These are phyloP conservation scores for Xylariaceae sp. DNA, from an alignment of 2,329 filamentous ascomycete species.

Conservation along the genomic window DNA sequence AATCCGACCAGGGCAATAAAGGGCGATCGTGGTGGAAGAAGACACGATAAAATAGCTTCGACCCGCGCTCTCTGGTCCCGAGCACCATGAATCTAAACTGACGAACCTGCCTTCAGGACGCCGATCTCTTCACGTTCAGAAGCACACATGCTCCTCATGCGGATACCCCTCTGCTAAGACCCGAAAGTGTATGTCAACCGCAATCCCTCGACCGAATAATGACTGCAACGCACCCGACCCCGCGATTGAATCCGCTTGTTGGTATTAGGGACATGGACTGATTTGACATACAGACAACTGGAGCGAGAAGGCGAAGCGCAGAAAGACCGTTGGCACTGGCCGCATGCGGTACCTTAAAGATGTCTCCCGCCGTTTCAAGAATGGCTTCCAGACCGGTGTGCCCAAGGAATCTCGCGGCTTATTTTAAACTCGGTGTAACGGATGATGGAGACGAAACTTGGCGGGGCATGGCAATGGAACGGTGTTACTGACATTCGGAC, in stretches of 20 bases:
- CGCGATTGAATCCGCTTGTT: background rate
- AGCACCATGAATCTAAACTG: background rate
- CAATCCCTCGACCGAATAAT: conserved; percentile 28
- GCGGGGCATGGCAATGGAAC: conserved; percentile 44
- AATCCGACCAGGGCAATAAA: conserved; percentile 1
- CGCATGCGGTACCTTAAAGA: conserved; percentile 94
- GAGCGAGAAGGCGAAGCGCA: conserved; percentile 99
- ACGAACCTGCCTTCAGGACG: conserved; percentile 65
- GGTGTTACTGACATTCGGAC: conserved; percentile 44
- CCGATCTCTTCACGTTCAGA: conserved; percentile 99
- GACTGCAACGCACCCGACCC: background rate
- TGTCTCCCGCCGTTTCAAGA: conserved; percentile 92
- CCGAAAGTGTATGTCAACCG: conserved; percentile 84
- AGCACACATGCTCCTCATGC: conserved; percentile 95
- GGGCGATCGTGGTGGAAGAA: conserved; percentile 3
- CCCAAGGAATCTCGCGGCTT: conserved; percentile 76
- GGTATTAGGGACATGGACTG: conserved; percentile 11
- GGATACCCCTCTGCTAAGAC: conserved; percentile 97
- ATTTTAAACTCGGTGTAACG: conserved; percentile 31
- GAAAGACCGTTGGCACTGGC: conserved; percentile 98
- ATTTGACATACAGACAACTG: conserved; percentile 79
- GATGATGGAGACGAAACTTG: conserved; percentile 41
- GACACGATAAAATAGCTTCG: conserved; percentile 10
- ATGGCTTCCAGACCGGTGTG: conserved; percentile 91
- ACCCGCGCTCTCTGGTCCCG: conserved; percentile 1